These are phyloP conservation scores for Forsythia suspensa DNA, from an alignment of 257 asterid species.

Conservation along the genomic window DNA sequence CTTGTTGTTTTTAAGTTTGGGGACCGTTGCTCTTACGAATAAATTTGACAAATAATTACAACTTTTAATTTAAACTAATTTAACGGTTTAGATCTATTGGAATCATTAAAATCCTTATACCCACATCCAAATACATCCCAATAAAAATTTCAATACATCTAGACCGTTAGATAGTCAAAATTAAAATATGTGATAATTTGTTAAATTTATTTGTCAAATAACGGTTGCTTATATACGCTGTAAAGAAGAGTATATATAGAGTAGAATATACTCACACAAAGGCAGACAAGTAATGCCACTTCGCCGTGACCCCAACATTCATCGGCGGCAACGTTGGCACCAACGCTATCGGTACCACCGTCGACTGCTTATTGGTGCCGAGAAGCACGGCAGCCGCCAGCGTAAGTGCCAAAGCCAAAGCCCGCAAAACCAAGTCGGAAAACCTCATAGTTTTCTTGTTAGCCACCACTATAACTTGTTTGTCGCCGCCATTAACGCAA, in stretches of 20 bases:
- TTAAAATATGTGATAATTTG: too few species aligned
- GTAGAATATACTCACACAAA: slow-evolving; percentile 42
- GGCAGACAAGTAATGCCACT: slow-evolving; percentile 63
- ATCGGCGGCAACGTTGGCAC: slow-evolving; percentile 57
- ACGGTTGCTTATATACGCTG: too few species aligned
- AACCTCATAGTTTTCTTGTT: slow-evolving; percentile 42
- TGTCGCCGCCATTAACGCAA: background rate
- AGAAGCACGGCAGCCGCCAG: slow-evolving; percentile 52
- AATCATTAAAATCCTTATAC: too few species aligned
- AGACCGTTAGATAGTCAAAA: too few species aligned
- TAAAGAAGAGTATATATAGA: background rate
- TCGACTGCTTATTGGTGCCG: slow-evolving; percentile 52
- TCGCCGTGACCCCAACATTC: slow-evolving; percentile 51
- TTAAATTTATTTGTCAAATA: too few species aligned
- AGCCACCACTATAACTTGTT: slow-evolving; percentile 31
- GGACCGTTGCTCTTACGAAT: too few species aligned
- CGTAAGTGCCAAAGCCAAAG: slow-evolving; percentile 43
- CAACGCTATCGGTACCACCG: slow-evolving; percentile 36
- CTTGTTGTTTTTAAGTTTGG: too few species aligned
- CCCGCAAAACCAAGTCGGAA: slow-evolving; percentile 49
- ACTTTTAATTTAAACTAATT: too few species aligned
- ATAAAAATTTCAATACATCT: too few species aligned
- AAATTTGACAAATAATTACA: too few species aligned
- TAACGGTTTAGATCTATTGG: too few species aligned
- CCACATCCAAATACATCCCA: too few species aligned